Base-by-base conservation (phyloP, 1,139 yeast genomes). In the Debaryomycetaceae sp. region DNA sequence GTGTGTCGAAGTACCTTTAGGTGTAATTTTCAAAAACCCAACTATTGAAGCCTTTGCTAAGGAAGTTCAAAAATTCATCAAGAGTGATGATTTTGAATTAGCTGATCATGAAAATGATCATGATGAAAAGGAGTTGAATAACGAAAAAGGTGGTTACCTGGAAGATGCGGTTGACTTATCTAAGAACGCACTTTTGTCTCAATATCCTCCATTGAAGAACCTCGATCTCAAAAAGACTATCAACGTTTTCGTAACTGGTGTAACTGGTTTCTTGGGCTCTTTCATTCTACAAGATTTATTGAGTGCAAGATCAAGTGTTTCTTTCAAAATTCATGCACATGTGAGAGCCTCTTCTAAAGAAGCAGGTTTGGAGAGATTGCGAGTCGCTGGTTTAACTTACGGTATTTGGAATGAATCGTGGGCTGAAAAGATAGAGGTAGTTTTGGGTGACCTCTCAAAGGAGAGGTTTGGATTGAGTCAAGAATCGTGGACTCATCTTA, bases 231-330 rank as follows among this genome's bases (percentile, higher is more conserved):
- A 74, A 4, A 57, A 66, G 36, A 49, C 68, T 5, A 57, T 85
- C 36, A 84, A 81, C 47, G 86, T 89, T 1, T 88, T 94, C 53
- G 79, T 94, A 34, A 94, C 99, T 17, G 98, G 99, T 58, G 88
- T 83, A 29, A 94, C 98, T 30, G 99, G 99, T 3, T 94, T 92
- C 78, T 69, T 94, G 50, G 99, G 99, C 26, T 81, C 96, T 1
- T 92, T 85, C 57, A 81, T 92, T 41, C 63, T 91, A 37, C 75
- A 87, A 34, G 96, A 92, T 53, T 65, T 92, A 38, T 67, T 91
- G 50, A 73, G 73, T 37, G 59, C 74, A 30, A 65, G 73, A 42
- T 50, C 55, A 4, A 55, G 61, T 14, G 58, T 67, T 28, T 61
- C 74, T 31, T 70, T 83, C 50, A 81, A 77, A 50, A 75, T 91